Base-by-base conservation (phyloP, 164 flowering plant genomes). In the Aristolochia fimbriata region DNA sequence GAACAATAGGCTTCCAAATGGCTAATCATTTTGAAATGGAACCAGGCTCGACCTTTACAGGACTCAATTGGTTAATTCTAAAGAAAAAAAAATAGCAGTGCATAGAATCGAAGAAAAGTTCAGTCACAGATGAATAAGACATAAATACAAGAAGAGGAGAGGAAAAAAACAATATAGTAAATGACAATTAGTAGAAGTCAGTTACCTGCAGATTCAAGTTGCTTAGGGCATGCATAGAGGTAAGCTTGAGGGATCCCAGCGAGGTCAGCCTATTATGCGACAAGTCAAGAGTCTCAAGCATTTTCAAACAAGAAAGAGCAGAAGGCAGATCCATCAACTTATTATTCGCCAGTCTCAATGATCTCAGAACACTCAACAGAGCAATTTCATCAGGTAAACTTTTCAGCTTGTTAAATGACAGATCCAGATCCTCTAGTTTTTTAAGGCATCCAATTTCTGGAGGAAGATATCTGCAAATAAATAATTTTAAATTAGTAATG, bases 351-450 rank as follows among this genome's bases (percentile, higher is more conserved):
- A 93, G 76, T 63, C 78, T 88, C 75, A 90, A 74, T 14, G 87
- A 78, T 61, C 74, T 73, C 69, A 90, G 74, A 56, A 76, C 74
- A 52, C n/a, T 80, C 74, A 93, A 76, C 63, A 63, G 51, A 70
- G 81, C 64, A 60, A 93, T 85, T 74, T 90, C 96, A 25, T 64
- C 51, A 5, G 99, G 99, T 70, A 93, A 77, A 58, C 58, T 77
- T 78, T 80, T 86, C 67, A 93, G 72, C 79, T 90, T 90, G 73
- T 93, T 93, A 73, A 83, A 88, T 51, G 97, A 93, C 59, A 90
- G 85, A 75, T 93, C 95, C 31, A 93, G 71, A 68, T 76, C 74
- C 81, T 90, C 95, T 71, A 93, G 76, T 23, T 75, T 86, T 57
- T 31, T 68, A 58, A 93, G 84, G 65, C 77, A 82, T 17, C 88